phyloP scores from a whole-genome alignment of 2,329 filamentous ascomycete species.

The Pseudogymnoascus pannorum region DNA sequence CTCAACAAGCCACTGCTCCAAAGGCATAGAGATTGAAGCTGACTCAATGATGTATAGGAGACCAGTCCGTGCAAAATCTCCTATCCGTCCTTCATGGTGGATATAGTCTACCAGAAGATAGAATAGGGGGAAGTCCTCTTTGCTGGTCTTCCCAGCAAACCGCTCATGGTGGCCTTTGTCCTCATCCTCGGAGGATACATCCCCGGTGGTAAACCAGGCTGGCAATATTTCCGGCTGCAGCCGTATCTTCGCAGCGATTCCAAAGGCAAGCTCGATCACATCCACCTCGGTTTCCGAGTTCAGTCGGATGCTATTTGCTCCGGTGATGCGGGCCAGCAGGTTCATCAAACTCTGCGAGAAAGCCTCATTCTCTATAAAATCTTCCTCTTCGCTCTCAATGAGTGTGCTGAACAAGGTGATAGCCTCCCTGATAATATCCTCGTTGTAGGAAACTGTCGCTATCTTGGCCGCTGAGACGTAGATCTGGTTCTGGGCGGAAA shows the following conservation, averaged over 20 bases:
- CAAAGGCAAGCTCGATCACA: conserved; percentile 89
- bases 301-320: conserved; percentile 64
- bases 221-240: conserved; percentile 79
- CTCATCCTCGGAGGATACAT: conserved; percentile 26
- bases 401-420: conserved; percentile 84
- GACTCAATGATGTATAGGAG: conserved; percentile 93
- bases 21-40: conserved; percentile 68
- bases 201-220: conserved; percentile 77
- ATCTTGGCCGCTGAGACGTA: conserved; percentile 88
- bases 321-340: conserved; percentile 71
- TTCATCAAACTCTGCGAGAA: conserved; percentile 87
- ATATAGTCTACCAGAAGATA: conserved; percentile 96
- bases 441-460: conserved; percentile 74
- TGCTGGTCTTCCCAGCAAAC: conserved; percentile 78
- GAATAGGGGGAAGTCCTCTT: conserved; percentile 91
- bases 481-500: conserved; percentile 77
- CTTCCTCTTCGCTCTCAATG: conserved; percentile 94
- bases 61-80: conserved; percentile 92
- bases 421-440: conserved; percentile 76
- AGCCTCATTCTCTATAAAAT: conserved; percentile 76
- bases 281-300: conserved; percentile 77
- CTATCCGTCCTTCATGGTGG: conserved; percentile 87
- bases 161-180: conserved; percentile 48
- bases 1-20: conserved; percentile 96
- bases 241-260: conserved; percentile 92